A percentile compares a stretch with the other conserved stretches of the same genome.
These are phyloP conservation scores for Quercus lobata DNA, from an alignment of 331 rosid genomes.

Conservation along the genomic window DNA sequence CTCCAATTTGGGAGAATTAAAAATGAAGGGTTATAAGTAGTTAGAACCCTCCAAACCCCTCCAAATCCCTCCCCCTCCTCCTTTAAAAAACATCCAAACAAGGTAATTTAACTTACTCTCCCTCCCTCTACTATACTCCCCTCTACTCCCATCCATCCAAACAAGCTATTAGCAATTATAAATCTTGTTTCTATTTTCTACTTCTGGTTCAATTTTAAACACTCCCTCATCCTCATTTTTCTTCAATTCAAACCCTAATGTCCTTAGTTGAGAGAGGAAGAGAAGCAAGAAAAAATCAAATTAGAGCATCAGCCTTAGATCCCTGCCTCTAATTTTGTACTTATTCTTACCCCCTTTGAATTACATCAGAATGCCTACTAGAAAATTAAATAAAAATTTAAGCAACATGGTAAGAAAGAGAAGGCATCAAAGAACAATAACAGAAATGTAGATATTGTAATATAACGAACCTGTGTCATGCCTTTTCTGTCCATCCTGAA, in stretches of 20 bases:
- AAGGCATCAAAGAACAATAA: not conserved
- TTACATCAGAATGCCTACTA: not conserved
- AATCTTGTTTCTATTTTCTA: not conserved
- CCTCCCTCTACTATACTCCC: too few relatives aligned
- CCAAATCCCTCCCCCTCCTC: too few relatives aligned
- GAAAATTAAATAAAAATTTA: not conserved
- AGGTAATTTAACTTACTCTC: too few relatives aligned
- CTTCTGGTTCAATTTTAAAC: not conserved
- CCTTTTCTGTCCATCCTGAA: conserved; percentile 79
- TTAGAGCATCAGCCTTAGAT: not conserved
- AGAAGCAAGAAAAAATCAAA: not conserved
- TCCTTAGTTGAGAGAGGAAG: not conserved
- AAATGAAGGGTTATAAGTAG: too few relatives aligned
- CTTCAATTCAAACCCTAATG: not conserved
- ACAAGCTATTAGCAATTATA: not conserved
- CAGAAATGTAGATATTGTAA: conserved; percentile 2
- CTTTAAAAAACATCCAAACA: too few relatives aligned
- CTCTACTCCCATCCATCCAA: too few relatives aligned
- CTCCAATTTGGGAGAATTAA: too few relatives aligned
- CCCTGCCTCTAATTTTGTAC: not conserved
- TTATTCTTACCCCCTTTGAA: not conserved
- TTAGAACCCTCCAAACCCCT: too few relatives aligned
- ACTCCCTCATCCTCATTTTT: not conserved
- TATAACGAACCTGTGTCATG: conserved; percentile 74
- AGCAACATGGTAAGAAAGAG: not conserved